A percentile compares a stretch with the other conserved stretches of the same genome.
phyloP scores from a whole-genome alignment of 129 eudicot genomes.

The Cynara cardunculus region DNA sequence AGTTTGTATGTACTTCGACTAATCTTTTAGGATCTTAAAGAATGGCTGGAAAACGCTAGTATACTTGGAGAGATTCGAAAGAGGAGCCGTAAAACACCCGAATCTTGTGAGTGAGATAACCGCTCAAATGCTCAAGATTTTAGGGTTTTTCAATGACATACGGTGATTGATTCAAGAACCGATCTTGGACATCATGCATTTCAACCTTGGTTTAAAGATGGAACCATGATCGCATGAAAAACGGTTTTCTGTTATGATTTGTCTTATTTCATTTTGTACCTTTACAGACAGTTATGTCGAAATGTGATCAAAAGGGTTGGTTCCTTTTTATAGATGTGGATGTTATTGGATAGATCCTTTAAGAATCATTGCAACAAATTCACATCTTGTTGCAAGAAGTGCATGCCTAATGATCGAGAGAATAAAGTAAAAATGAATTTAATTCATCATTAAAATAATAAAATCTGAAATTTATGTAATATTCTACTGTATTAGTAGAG shows the following conservation, averaged over 20 bases:
- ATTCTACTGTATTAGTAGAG: neutral
- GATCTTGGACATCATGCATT: neutral
- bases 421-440: neutral
- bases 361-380: neutral
- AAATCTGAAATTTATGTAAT: too few relatives aligned
- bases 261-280: too few relatives aligned
- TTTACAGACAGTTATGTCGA: neutral
- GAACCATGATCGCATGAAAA: too few relatives aligned
- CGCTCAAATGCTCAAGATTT: neutral
- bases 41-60: too few relatives aligned
- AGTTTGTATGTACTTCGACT: too few relatives aligned
- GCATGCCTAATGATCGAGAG: neutral
- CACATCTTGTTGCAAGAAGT: neutral
- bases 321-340: neutral
- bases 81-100: neutral
- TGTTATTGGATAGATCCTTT: neutral
- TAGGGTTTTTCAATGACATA: neutral
- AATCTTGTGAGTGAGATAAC: neutral
- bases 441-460: too few relatives aligned
- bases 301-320: neutral
- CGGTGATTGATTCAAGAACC: neutral
- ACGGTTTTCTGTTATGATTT: too few relatives aligned
- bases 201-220: neutral
- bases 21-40: too few relatives aligned
- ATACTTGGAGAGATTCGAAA: too few relatives aligned